Base-by-base conservation (phyloP, 257 asterid genomes). In the Gynochthodes officinalis region DNA sequence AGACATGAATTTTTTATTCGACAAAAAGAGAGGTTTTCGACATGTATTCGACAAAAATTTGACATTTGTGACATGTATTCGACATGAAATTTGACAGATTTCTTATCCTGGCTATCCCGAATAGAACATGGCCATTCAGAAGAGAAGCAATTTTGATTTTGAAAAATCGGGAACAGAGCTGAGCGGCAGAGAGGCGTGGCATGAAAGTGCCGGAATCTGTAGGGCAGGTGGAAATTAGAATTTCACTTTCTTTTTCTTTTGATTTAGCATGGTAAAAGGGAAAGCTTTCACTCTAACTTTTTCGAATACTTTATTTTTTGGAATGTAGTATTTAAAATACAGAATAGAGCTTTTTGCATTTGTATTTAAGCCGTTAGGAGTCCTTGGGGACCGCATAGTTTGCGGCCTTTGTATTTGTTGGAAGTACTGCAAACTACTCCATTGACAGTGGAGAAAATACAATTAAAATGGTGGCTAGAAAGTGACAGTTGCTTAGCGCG, bases 241-340 rank as follows among this genome's bases (percentile, higher is more conserved):
- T 15, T 75, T 75, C 88, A 82, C 93, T 84, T 85, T 83, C 79
- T 78, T 73, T 53, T 64, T 76, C 84, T 84, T 79, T 86, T 80
- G n/a, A n/a, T n/a, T n/a, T n/a, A n/a, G n/a, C n/a, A n/a, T n/a
- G n/a, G 92, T 88, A 84, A 83, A 85, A 82, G 82, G 63, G n/a
- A 76, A 88, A 92, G 88, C 79, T 75, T 81, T 71, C 71, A 43
- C 70, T 70, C 76, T 69, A 50, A 69, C 54, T 42, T 37, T 72
- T 25, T 59, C 50, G 42, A 33, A 53, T 40, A 43, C 42, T 44
- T 69, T 71, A 33, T 61, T 60, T 28, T 60, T 42, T 60, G 40
- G 1, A 50, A 62, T 39, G 28, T 25, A 66, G 71, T 32, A 66
- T 43, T 37, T 30, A 65, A 35, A 71, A 57, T 57, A 28, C 69